These are phyloP conservation scores for Lachancea mirantina DNA, from an alignment of 805 yeast species.

Conservation along the genomic window DNA sequence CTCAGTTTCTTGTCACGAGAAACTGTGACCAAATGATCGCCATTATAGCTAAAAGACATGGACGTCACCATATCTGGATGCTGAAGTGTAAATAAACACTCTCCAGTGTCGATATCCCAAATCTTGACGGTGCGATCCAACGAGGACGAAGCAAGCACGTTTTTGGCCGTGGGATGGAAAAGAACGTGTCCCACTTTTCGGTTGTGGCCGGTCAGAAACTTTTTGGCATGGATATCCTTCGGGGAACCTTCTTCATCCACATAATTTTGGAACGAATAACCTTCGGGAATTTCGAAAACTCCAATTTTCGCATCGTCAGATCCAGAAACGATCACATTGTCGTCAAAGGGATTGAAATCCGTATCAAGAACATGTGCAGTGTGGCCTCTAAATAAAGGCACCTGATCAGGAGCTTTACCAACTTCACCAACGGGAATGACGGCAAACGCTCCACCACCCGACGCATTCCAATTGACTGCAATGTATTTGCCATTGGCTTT, in stretches of 20 bases:
- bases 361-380: slow-evolving; percentile 93
- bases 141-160: slow-evolving; percentile 84
- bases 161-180: slow-evolving; percentile 82
- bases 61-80: slow-evolving; percentile 93
- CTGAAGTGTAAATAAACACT: slow-evolving; percentile 61
- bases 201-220: slow-evolving; percentile 73
- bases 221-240: slow-evolving; percentile 64
- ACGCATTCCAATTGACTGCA: slow-evolving; percentile 85
- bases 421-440: slow-evolving; percentile 79
- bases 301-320: slow-evolving; percentile 78
- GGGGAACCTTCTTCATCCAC: slow-evolving; percentile 48
- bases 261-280: slow-evolving; percentile 63
- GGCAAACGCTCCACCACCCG: slow-evolving; percentile 98
- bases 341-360: slow-evolving; percentile 88
- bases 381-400: slow-evolving; percentile 92
- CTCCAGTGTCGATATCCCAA: slow-evolving; percentile 80
- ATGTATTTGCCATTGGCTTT: slow-evolving; percentile 81
- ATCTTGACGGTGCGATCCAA: slow-evolving; percentile 85
- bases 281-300: slow-evolving; percentile 82
- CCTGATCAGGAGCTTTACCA: slow-evolving; percentile 90
- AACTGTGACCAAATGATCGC: slow-evolving; percentile 78
- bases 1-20: slow-evolving; percentile 86
- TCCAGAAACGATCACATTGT: slow-evolving; percentile 63
- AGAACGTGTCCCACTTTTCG: slow-evolving; percentile 89
- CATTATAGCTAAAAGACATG: slow-evolving; percentile 84